Evolutionary conservation across 2,329 filamentous ascomycete genomes (phyloP), one percentile per base, ranked within the genome.

Genomic region (Stachybotrys echinatus): DNA sequence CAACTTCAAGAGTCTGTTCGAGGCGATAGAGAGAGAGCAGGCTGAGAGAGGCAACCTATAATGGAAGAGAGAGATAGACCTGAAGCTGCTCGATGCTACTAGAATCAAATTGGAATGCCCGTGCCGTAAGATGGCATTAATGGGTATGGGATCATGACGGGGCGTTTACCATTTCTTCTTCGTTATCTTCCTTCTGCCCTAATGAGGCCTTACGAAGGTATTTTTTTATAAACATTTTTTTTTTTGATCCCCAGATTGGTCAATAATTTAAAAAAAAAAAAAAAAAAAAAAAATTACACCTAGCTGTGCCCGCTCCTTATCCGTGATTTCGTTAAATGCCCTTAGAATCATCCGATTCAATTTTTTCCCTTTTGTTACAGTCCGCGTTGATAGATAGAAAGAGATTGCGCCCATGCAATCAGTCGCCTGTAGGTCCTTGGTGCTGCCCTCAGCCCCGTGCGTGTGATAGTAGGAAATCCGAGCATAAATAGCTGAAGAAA

Each of bases 11-110:
- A 91, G 87, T 53, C 63, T 96, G 60, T 96, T 96, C 62, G 92
- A 96, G 76, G 92, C 92, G 3, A 95, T 96, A 66, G 92, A 96
- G 78, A 76, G 92, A 47, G 92, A 96, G 69, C 92, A 96, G 76
- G 90, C 84, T 43, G 76, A 87, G 67, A 77, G 92, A 50, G 92
- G 92, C 2, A 96, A 96, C 65, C 66, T 96, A 70, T 89, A 70
- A 70, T 42, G 4, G 38, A 22, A 12, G n/a, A 19, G 48, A 34
- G 45, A 14, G 37, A 45, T 18, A 6, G 39, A n/a, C 39, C 3
- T 21, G 27, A 5, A 34, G 27, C 14, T 34, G 27, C 27, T n/a
- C n/a, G n/a, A n/a, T n/a, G n/a, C n/a, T n/a, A n/a, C n/a, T n/a
- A n/a, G n/a, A n/a, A n/a, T n/a, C n/a, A n/a, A n/a, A n/a, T n/a